These are phyloP conservation scores for Rosa rugosa DNA, from an alignment of 306 rosid genomes.

Conservation along the genomic window DNA sequence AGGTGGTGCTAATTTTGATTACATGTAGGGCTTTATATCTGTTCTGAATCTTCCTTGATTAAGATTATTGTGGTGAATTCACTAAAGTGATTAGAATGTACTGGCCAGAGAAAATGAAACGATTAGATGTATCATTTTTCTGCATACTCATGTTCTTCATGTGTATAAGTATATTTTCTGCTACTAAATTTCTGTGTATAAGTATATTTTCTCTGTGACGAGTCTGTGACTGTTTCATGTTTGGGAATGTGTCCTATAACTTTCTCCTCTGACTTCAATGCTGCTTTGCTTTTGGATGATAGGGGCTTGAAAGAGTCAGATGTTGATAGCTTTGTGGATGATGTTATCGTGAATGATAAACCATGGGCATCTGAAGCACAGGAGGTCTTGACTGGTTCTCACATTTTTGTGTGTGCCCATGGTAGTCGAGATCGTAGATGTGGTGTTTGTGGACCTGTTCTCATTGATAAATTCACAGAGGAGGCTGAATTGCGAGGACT, in stretches of 20 bases:
- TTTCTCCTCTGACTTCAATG: constrained; percentile 25
- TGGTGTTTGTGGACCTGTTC: constrained; percentile 92
- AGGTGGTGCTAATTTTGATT: neutral
- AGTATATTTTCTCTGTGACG: neutral
- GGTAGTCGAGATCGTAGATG: constrained; percentile 89
- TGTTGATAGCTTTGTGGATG: constrained; percentile 69
- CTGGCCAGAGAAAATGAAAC: neutral
- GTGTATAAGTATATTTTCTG: neutral
- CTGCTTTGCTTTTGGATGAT: constrained; percentile 23
- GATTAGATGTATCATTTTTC: neutral
- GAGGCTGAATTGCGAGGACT: constrained; percentile 67
- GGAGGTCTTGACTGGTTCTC: constrained; percentile 58
- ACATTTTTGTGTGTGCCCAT: constrained; percentile 88
- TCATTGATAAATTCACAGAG: constrained; percentile 59
- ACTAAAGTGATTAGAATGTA: neutral
- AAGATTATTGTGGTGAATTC: neutral
- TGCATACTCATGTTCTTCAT: neutral
- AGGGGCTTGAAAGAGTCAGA: constrained; percentile 77
- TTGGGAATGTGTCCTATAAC: neutral
- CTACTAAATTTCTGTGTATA: neutral
- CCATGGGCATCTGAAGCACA: constrained; percentile 59
- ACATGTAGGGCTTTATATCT: neutral
- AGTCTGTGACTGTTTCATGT: neutral
- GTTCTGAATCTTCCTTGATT: too few species aligned
- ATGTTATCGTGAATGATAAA: constrained; percentile 71